phyloP scores from a whole-genome alignment of 2,329 filamentous ascomycete genomes.

The Pseudocercospora macadamiae region DNA sequence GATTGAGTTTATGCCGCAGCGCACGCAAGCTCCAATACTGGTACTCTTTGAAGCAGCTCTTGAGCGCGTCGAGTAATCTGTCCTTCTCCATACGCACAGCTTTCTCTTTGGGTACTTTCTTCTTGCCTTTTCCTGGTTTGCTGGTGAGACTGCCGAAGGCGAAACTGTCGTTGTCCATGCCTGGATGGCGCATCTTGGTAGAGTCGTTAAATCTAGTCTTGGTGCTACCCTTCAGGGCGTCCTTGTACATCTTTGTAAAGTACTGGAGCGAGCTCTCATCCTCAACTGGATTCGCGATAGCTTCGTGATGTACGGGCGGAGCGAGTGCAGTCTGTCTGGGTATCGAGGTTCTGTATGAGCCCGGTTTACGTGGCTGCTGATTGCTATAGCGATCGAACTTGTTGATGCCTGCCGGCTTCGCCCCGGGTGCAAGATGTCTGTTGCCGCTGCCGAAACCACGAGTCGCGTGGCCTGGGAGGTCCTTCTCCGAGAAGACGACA shows the following conservation, averaged over 20 bases:
- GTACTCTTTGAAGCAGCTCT: constrained; percentile 80
- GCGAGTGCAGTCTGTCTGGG: constrained; percentile 77
- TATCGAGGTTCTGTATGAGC: constrained; percentile 36
- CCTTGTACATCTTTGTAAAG: constrained; percentile 34
- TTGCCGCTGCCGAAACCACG: constrained; percentile 21
- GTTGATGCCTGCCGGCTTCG: constrained; percentile 28
- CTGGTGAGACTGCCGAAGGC: constrained; percentile 40
- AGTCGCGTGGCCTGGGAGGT: constrained; percentile 66
- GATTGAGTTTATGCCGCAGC: constrained; percentile 73
- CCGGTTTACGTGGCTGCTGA: constrained; percentile 27
- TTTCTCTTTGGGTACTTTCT: constrained; percentile 69
- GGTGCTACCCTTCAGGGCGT: constrained; percentile 47
- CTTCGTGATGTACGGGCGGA: constrained; percentile 74
- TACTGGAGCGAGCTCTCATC: constrained; percentile 69
- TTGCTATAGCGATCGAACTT: constrained; percentile 28
- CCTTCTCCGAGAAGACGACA: constrained; percentile 91
- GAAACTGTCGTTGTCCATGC: constrained; percentile 36
- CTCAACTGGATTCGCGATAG: constrained; percentile 70
- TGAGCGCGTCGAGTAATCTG: constrained; percentile 83
- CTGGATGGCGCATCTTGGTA: constrained; percentile 19
- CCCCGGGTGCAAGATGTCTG: constrained; percentile 20
- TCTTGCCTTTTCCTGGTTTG: constrained; percentile 31
- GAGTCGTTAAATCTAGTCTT: constrained; percentile 51
- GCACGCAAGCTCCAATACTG: constrained; percentile 94
- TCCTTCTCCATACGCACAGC: constrained; percentile 86